Evolutionary conservation across 352 stramenopile species (phyloP).

Genomic region (Pythium volutum): DNA sequence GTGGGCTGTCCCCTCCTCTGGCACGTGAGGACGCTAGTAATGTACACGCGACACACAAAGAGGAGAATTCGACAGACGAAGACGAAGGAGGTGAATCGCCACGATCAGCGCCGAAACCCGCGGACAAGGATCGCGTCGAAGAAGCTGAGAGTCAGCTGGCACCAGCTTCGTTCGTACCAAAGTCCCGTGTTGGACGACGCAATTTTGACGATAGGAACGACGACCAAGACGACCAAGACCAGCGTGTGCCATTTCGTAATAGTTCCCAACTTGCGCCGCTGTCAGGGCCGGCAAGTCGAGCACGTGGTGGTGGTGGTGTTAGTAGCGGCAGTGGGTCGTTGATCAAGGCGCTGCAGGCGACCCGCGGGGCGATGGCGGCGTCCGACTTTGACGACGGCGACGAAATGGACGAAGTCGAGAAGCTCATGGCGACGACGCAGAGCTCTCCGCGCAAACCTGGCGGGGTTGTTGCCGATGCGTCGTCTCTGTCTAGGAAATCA

Average conservation of each 20-base stretch:
- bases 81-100: not conserved
- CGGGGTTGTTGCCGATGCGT: no score
- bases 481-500: not conserved
- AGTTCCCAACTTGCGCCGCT: constrained; percentile 9
- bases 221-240: constrained; percentile 7
- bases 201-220: constrained; percentile 26
- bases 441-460: constrained; percentile 5
- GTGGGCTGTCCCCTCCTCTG: no score
- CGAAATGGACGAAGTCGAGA: constrained; percentile 37
- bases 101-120: not conserved
- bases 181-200: not conserved
- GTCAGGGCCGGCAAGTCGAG: not conserved
- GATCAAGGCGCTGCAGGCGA: constrained; percentile 23
- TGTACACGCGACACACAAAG: not conserved
- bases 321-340: constrained; percentile 12
- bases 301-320: not conserved
- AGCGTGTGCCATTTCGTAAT: not conserved
- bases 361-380: constrained; percentile 1
- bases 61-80: not conserved
- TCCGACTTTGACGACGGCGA: constrained; percentile 29
- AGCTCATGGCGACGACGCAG: constrained; percentile 16
- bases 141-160: not conserved
- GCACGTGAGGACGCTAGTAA: no score
- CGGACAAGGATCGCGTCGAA: not conserved
- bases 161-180: not conserved